Evolutionary conservation across 2,329 filamentous ascomycete species (phyloP).

Genomic region (Trichoderma lentiforme): DNA sequence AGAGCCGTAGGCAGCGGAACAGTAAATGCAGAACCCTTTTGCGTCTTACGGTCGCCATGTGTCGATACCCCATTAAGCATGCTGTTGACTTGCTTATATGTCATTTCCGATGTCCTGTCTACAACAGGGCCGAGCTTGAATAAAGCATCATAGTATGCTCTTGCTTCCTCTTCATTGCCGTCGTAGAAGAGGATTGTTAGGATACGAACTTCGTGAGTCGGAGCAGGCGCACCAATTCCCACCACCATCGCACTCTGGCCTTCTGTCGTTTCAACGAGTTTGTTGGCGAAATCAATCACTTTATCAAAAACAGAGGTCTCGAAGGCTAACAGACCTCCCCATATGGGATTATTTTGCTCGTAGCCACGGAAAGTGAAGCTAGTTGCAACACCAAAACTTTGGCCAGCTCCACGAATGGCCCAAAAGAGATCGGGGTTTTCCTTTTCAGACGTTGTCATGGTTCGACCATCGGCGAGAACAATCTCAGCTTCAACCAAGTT

Average conservation of each 20-base stretch:
- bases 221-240: background rate
- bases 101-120: background rate
- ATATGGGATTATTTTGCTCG: background rate
- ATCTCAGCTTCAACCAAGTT: background rate
- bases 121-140: background rate
- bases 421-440: background rate
- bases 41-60: background rate
- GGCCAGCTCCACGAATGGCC: background rate
- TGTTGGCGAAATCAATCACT: background rate
- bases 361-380: background rate
- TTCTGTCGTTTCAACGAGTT: background rate
- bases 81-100: background rate
- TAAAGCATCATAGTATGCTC: background rate
- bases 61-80: background rate
- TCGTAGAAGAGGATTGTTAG: background rate
- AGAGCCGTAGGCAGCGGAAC: background rate
- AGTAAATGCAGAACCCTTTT: background rate
- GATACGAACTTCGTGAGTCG: background rate
- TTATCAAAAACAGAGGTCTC: background rate
- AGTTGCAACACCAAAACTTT: background rate
- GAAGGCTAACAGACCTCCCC: background rate
- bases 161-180: background rate
- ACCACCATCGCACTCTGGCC: background rate
- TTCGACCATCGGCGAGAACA: background rate
- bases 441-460: background rate